These are phyloP conservation scores for Lactarius pseudohatsudake DNA, from an alignment of 768 basidiomycete genomes.

Conservation along the genomic window DNA sequence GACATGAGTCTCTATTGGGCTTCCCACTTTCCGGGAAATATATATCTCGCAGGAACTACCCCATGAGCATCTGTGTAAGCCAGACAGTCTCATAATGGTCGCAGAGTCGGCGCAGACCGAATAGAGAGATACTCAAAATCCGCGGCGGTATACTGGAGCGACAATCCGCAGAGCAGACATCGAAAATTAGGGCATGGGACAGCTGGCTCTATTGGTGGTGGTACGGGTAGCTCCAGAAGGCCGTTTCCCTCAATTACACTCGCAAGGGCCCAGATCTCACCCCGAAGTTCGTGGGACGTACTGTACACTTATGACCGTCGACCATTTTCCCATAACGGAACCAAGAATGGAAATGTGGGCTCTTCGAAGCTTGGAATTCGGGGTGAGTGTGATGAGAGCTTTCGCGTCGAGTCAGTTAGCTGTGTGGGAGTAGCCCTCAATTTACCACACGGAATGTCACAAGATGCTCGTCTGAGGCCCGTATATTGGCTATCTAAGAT, in stretches of 20 bases:
- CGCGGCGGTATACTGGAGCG: no score
- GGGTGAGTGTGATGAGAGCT: not conserved
- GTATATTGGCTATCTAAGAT: not conserved
- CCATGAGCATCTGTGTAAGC: no score
- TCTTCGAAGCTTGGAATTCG: not conserved
- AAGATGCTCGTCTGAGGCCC: not conserved
- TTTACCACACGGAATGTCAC: not conserved
- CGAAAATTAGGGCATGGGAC: no score
- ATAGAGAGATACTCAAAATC: no score
- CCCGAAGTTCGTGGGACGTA: not conserved
- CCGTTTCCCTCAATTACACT: not conserved
- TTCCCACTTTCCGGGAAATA: no score
- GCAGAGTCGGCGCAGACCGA: no score
- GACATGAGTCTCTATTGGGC: no score
- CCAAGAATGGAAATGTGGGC: not conserved
- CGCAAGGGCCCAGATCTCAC: not conserved
- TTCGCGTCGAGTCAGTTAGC: not conserved
- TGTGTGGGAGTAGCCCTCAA: not conserved
- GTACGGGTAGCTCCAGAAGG: no score
- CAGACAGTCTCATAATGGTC: no score
- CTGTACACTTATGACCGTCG: not conserved
- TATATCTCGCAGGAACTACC: no score
- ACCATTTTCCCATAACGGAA: not conserved
- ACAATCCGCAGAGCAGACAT: no score
- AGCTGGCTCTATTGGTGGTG: not conserved